Evolutionary conservation across 2,329 filamentous ascomycete genomes (phyloP), one percentile per base, ranked within the genome.

Genomic region (Dothidotthia symphoricarpi): DNA sequence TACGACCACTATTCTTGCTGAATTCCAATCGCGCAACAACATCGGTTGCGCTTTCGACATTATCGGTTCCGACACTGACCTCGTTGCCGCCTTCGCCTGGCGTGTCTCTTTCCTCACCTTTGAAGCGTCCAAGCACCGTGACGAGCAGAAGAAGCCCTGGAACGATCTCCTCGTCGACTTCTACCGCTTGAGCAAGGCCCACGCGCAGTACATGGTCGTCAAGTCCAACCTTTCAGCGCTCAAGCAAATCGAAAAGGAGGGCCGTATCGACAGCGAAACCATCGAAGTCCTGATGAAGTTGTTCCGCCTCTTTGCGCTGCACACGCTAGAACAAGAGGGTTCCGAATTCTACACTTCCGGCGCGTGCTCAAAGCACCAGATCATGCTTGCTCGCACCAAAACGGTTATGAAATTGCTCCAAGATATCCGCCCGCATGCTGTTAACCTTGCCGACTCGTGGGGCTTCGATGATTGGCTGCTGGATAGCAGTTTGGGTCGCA

Each of bases 161-260:
- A 89, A 88, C 69, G 83, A 80, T 43, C 74, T 89, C 7, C 76
- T 89, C 12, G 81, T 88, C 11, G 83, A 88, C 67, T 88, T 89
- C 69, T 87, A 83, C 77, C 81, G 83, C 28, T 77, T 89, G 5
- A 82, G 77, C 40, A 87, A 84, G 5, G 85, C 85, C 0, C 84
- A 86, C 62, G 84, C 82, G 0, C 84, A 89, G 65, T 88, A 88
- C 66, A 76, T 88, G 51, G 77, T 88, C 0, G 84, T 88, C 47
- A 88, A 86, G 74, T 86, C 82, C 71, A 89, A 88, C 70, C 87
- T 93, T 68, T 74, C 81, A 3, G 73, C 78, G 1, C 78, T 91
- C 14, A 78, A 81, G 25, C 73, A 74, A 4, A 69, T 75, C 6
- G 59, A 73, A 6, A 74, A 78, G 9, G 66, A 66, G n/a, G 63